Evolutionary conservation across 164 flowering plant species (phyloP), one percentile per base, ranked within the genome.

Genomic region (Aristolochia fimbriata): DNA sequence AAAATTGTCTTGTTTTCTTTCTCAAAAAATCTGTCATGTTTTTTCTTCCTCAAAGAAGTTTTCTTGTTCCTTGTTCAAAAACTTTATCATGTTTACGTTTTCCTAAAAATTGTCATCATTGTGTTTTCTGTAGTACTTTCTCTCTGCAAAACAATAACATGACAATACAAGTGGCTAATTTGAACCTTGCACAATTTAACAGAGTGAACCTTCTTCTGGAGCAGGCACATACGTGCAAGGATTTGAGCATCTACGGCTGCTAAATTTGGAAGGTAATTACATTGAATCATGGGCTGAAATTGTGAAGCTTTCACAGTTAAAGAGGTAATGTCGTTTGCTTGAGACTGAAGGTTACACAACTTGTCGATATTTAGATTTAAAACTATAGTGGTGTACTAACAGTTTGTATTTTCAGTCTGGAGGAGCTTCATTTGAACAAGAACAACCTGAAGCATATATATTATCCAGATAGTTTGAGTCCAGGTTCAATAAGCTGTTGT

Each of bases 401-500:
- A 19, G 10, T 1, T 71, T 73, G 21, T 66, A 43, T 41, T 25
- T 67, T 62, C 81, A 88, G 98, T 56, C 79, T 93, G 86, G 91
- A 86, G 84, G 85, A 88, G 78, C 92, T 93, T 70, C 77, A 85
- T 74, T 68, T 93, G 76, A 93, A 81, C 82, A 85, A 88, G 79
- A 93, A 93, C 77, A 70, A 68, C 17, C 53, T 92, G 73, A 69
- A 62, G 23, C 58, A 16, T 48, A 65, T 86, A 14, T 77, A 67
- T 78, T 89, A 87, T 60, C 85, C 97, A 54, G 71, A 68, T 59
- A 37, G 43, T 37, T 7, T 7, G 43, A 37, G 43, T 6, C 17
- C 15, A 64, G 65, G 65, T 62, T 56, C 50, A 50, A 47, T 60
- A 5, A 47, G 24, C 43, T 74, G 61, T 33, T 20, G 51, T 65